phyloP scores from a whole-genome alignment of 2,329 filamentous ascomycete species.

The Decorospora gaudefroyi region DNA sequence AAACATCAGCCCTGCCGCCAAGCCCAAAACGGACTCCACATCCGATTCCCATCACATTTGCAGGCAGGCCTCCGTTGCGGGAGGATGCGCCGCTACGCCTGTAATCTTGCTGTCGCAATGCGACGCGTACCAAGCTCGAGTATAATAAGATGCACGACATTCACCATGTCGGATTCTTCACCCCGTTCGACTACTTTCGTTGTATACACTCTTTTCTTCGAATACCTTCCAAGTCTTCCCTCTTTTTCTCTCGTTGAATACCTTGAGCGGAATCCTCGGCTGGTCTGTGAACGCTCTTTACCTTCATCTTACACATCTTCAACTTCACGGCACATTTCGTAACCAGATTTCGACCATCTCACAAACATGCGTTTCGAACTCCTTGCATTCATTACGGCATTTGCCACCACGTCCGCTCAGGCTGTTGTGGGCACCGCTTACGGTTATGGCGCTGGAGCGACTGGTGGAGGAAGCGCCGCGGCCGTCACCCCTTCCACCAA shows the following conservation, averaged over 20 bases:
- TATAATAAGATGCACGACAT: not conserved
- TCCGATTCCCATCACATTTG: conserved; percentile 1
- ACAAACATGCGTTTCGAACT: conserved; percentile 31
- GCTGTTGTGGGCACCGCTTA: conserved; percentile 31
- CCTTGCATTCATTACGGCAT: conserved; percentile 20
- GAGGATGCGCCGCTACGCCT: not conserved
- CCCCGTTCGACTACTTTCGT: not conserved
- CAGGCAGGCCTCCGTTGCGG: not conserved
- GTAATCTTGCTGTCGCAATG: not conserved
- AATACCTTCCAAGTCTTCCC: conserved; percentile 4
- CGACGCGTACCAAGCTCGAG: not conserved
- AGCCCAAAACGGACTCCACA: not conserved
- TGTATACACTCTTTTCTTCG: conserved; percentile 9
- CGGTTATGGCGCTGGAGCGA: conserved; percentile 31
- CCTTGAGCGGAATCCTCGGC: conserved; percentile 29
- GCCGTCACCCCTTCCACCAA: conserved; percentile 29
- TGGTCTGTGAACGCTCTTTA: conserved; percentile 30
- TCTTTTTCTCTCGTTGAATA: conserved; percentile 21
- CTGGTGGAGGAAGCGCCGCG: conserved; percentile 30
- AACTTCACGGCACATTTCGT: not conserved
- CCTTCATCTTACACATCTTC: conserved; percentile 4
- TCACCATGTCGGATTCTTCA: not conserved
- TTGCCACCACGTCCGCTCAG: conserved; percentile 26
- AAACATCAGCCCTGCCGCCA: conserved; percentile 1
- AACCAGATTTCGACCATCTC: not conserved